phyloP scores from a whole-genome alignment of 106 monocot genomes.

The Triglochin maritima region DNA sequence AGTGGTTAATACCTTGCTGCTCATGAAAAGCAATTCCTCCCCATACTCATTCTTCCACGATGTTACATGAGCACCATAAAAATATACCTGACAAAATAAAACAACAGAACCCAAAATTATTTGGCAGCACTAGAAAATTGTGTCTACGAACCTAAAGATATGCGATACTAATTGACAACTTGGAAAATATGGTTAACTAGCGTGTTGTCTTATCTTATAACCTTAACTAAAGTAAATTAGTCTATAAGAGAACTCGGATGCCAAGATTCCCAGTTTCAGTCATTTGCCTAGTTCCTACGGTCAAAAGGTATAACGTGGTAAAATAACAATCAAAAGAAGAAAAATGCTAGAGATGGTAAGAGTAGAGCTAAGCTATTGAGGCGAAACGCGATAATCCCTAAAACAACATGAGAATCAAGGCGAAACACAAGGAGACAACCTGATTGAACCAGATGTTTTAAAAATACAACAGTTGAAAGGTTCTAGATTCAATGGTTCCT shows the following conservation, averaged over 20 bases:
- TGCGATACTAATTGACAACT: not conserved
- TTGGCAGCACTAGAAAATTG: not conserved
- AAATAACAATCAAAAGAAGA: no score
- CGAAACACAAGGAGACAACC: not conserved
- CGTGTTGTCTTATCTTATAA: not conserved
- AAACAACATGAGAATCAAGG: no score
- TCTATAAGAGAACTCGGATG: not conserved
- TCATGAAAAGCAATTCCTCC: slow-evolving; percentile 70
- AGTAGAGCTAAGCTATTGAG: no score
- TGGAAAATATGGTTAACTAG: not conserved
- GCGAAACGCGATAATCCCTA: no score
- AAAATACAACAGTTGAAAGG: no score
- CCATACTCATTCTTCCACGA: slow-evolving; percentile 66
- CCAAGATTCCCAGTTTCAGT: no score
- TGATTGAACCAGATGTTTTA: no score
- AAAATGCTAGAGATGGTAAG: no score
- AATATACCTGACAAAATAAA: slow-evolving; percentile 35
- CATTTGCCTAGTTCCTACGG: no score
- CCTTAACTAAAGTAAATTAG: not conserved
- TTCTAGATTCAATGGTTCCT: no score
- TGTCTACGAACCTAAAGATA: not conserved
- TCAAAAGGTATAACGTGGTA: no score
- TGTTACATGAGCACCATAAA: slow-evolving; percentile 68
- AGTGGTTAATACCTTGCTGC: slow-evolving; percentile 43
- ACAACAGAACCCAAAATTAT: not conserved